Base-by-base conservation (phyloP, 2,329 filamentous ascomycete species). In the Aspergillus pseudotamarii region DNA sequence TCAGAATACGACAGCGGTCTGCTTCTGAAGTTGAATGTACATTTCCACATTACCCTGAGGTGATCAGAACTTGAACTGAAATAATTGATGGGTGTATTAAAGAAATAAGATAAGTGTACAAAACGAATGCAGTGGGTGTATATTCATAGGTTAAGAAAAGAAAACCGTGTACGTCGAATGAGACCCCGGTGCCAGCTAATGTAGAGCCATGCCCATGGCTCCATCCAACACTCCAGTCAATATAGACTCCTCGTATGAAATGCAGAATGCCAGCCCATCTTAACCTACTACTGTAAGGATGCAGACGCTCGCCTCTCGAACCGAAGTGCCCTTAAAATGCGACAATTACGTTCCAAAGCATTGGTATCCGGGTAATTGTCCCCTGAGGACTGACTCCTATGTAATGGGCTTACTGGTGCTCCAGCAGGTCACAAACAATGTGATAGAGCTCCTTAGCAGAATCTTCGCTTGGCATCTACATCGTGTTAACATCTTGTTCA, bases 371-470 rank as follows among this genome's bases (percentile, higher is more conserved):
- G 16, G 19, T 23, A 38, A 16, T 23, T 9, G 21, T 32, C n/a
- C 23, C 32, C n/a, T 38, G 19, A 21, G 19, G 30, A 23, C 16
- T 55, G 14, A 21, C 10, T 6, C 21, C n/a, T 55, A 41, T 55
- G 26, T 55, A 32, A 21, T 38, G 41, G 30, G 38, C 38, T 65
- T 54, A 71, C 53, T 65, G 64, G n/a, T 71, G 55, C 16, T 68
- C 55, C 41, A 70, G 77, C 26, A 83, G 64, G 43, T 78, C 76
- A 19, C 69, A 66, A 61, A 85, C 78, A 59, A 78, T 76, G 36
- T 78, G 74, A 68, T 82, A 83, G 23, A 85, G 76, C 62, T 83
- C 82, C 57, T 79, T 77, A 23, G 82, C 78, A 50, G 77, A 75
- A 41, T 82, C 77, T 71, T 81, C 76, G 75, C 76, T 83, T 75